phyloP scores from a whole-genome alignment of 176 grass and related monocot species.

The Rhynchospora tenuis region DNA sequence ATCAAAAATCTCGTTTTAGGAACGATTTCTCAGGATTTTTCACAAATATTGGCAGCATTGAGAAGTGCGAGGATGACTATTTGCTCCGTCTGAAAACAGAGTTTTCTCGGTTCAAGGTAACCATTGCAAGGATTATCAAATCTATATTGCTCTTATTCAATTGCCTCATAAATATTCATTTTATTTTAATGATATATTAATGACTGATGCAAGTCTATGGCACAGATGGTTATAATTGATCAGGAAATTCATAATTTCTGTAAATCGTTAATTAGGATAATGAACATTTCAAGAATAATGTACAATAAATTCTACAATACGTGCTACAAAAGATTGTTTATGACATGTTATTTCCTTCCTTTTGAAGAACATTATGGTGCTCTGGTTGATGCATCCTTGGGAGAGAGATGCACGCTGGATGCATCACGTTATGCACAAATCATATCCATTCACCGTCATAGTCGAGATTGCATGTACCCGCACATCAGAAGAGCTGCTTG shows the following conservation, averaged over 20 bases:
- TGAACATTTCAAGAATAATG: too few relatives aligned
- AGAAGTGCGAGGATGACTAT: slow-evolving; percentile 67
- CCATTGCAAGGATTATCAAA: not conserved
- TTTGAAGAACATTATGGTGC: slow-evolving; percentile 44
- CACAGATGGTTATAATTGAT: not conserved
- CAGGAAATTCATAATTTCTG: too few relatives aligned
- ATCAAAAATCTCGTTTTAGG: slow-evolving; percentile 46
- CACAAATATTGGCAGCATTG: slow-evolving; percentile 29
- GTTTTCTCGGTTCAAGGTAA: slow-evolving; percentile 60
- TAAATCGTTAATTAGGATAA: not conserved
- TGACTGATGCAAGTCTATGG: not conserved
- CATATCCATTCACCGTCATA: slow-evolving; percentile 41
- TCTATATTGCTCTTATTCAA: not conserved
- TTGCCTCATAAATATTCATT: not conserved
- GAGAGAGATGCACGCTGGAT: slow-evolving; percentile 76
- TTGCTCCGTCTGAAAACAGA: slow-evolving; percentile 42
- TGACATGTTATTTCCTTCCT: not conserved
- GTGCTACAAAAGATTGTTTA: not conserved
- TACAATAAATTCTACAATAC: too few relatives aligned
- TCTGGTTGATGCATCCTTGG: slow-evolving; percentile 79
- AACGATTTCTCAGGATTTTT: slow-evolving; percentile 53
- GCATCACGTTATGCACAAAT: slow-evolving; percentile 51
- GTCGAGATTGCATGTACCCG: slow-evolving; percentile 80
- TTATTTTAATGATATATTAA: not conserved
- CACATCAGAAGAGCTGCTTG: slow-evolving; percentile 63